Conservation (phyloP, 1,284 basidiomycete species). For the Ceratobasidium papillatum region DNA sequence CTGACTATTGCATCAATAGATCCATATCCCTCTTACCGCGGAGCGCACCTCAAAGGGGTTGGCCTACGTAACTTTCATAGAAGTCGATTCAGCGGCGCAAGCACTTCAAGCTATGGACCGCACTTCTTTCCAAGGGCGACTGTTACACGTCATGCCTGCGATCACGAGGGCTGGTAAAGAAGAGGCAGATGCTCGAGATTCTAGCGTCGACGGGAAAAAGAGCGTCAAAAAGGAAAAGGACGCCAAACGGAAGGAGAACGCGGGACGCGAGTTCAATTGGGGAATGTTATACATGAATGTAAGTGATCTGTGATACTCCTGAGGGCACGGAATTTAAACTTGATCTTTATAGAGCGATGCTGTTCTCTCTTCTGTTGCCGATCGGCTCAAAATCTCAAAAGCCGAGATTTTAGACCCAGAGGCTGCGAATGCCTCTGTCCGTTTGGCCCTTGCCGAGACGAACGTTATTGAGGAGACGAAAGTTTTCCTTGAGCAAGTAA, state of each 20-base stretch:
- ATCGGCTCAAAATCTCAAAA: slow-evolving; percentile 84
- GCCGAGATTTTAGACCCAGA: slow-evolving; percentile 86
- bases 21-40: slow-evolving; percentile 78
- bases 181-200: slow-evolving; percentile 57
- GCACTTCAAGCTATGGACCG: slow-evolving; percentile 86
- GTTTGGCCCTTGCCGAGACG: slow-evolving; percentile 95
- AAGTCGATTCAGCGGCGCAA: slow-evolving; percentile 71
- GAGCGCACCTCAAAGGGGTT: slow-evolving; percentile 82
- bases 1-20: slow-evolving; percentile 56
- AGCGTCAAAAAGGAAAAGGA: slow-evolving; percentile 74
- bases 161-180: slow-evolving; percentile 67
- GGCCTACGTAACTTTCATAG: slow-evolving; percentile 82
- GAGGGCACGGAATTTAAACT: slow-evolving; percentile 44
- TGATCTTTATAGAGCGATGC: slow-evolving; percentile 75
- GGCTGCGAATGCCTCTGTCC: slow-evolving; percentile 74
- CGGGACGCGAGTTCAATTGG: slow-evolving; percentile 94
- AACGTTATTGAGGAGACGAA: slow-evolving; percentile 97
- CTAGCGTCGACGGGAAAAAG: slow-evolving; percentile 55
- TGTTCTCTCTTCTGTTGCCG: slow-evolving; percentile 83
- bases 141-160: slow-evolving; percentile 89
- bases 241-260: slow-evolving; percentile 74
- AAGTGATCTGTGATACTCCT: slow-evolving; percentile 54
- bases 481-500: slow-evolving; percentile 78
- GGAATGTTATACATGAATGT: slow-evolving; percentile 97
- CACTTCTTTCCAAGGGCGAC: slow-evolving; percentile 88